phyloP scores from a whole-genome alignment of 192 early-diverging fungal species.

The Gonapodya prolifera region DNA sequence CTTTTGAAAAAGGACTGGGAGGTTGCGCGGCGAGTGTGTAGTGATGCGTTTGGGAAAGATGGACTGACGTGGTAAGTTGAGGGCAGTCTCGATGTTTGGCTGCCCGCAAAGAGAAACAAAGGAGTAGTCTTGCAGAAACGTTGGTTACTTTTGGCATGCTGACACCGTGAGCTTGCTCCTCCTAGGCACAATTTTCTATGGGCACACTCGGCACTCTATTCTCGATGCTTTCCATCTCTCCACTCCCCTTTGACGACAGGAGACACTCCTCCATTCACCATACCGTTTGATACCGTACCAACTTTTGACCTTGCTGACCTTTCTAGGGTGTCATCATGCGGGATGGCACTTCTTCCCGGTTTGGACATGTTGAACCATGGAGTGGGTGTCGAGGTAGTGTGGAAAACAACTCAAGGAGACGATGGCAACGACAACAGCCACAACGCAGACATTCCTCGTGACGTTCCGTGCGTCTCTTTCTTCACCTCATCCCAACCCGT shows the following conservation, averaged over 20 bases:
- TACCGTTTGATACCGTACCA: neutral
- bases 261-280: neutral
- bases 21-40: neutral
- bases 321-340: neutral
- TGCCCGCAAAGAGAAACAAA: too few relatives aligned
- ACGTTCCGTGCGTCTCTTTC: neutral
- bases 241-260: neutral
- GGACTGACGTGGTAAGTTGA: neutral
- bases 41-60: neutral
- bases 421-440: too few relatives aligned
- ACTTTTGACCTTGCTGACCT: neutral
- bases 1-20: neutral
- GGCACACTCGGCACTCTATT: slow-evolving; percentile 1
- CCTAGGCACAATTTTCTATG: neutral
- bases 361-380: neutral
- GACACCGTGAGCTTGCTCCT: too few relatives aligned
- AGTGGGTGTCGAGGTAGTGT: neutral
- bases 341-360: neutral
- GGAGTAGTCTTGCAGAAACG: too few relatives aligned
- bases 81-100: too few relatives aligned
- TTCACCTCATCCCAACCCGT: neutral
- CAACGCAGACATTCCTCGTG: neutral
- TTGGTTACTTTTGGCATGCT: too few relatives aligned
- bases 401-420: neutral
- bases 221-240: neutral